A percentile compares a stretch with the other conserved stretches of the same genome.
Conservation (phyloP, 1,139 yeast species). For the Candida neerlandica region DNA sequence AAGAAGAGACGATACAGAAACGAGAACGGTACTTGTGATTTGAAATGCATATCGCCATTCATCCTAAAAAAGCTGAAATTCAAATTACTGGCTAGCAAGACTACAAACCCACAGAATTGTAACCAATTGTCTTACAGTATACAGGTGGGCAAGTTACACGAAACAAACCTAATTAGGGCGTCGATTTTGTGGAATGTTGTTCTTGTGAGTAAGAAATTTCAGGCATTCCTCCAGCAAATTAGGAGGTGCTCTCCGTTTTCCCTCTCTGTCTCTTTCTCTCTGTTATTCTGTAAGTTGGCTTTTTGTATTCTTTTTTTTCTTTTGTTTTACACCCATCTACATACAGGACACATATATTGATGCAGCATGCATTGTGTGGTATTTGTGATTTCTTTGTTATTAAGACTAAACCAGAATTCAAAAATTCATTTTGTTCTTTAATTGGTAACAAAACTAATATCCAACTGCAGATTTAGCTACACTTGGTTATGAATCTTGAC, state of each 20-base stretch:
- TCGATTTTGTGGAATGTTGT: too few species aligned
- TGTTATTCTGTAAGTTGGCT: neutral
- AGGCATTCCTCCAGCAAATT: too few species aligned
- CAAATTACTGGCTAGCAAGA: too few species aligned
- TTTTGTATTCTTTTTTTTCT: neutral
- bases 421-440: neutral
- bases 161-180: too few species aligned
- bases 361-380: neutral
- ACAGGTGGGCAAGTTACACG: too few species aligned
- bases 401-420: neutral
- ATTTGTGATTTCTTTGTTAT: neutral
- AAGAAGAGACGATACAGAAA: neutral
- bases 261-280: neutral
- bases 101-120: neutral
- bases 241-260: too few species aligned
- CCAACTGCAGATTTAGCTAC: neutral
- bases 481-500: neutral
- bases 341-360: neutral
- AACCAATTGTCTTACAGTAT: neutral
- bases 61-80: too few species aligned
- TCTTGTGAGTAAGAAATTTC: too few species aligned
- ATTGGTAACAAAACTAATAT: neutral
- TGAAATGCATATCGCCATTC: neutral
- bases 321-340: neutral
- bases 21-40: neutral